These are phyloP conservation scores for Raffaelea arxii DNA, from an alignment of 2,329 filamentous ascomycete genomes.

Conservation along the genomic window DNA sequence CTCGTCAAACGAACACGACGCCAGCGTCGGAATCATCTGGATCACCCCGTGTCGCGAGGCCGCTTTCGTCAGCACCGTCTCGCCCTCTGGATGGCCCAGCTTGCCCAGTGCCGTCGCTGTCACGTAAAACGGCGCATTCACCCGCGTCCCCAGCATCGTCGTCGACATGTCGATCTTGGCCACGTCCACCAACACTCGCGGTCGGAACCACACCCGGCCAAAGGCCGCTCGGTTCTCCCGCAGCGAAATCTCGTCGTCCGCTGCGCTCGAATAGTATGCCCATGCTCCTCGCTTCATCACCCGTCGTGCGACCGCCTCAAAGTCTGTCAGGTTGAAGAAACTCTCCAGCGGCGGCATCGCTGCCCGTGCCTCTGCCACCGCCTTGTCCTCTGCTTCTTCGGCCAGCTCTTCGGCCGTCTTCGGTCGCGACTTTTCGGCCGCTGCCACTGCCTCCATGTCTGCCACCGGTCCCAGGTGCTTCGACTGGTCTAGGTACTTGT, in stretches of 20 bases:
- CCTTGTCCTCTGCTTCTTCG: constrained; percentile 49
- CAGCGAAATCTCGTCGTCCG: constrained; percentile 85
- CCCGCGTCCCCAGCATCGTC: constrained; percentile 85
- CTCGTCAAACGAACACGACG: constrained; percentile 95
- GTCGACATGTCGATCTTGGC: constrained; percentile 78
- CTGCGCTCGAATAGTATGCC: constrained; percentile 95
- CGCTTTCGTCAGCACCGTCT: constrained; percentile 80
- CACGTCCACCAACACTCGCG: constrained; percentile 80
- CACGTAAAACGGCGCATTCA: constrained; percentile 85
- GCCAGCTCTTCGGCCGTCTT: constrained; percentile 43
- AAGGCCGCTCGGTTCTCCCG: constrained; percentile 93
- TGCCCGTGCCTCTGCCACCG: constrained; percentile 60
- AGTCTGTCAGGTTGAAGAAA: constrained; percentile 92
- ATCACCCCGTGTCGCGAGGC: constrained; percentile 80
- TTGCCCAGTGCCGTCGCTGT: constrained; percentile 94
- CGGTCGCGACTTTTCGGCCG: constrained; percentile 39
- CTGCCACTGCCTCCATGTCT: constrained; percentile 65
- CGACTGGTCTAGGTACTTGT: constrained; percentile 70
- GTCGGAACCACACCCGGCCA: constrained; percentile 96
- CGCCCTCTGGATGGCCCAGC: constrained; percentile 85
- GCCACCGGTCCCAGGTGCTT: constrained; percentile 88
- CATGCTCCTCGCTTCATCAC: constrained; percentile 96
- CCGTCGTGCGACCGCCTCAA: constrained; percentile 80
- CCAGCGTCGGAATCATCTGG: constrained; percentile 97
- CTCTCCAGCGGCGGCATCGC: constrained; percentile 73